Conservation (phyloP, 2,329 filamentous ascomycete genomes). For the Aspergillus pseudoglaucus region DNA sequence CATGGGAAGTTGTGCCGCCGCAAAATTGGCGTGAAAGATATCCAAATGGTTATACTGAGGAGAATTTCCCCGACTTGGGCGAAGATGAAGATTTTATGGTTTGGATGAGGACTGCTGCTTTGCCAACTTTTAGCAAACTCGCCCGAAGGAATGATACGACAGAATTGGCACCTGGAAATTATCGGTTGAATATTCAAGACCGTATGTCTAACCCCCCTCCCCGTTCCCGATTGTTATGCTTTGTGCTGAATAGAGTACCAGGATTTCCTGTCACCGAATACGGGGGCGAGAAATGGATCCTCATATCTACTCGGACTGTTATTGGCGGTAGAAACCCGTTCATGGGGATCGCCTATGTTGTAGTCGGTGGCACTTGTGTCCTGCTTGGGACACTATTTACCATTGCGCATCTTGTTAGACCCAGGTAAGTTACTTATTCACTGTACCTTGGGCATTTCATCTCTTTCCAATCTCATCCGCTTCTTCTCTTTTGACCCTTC, state of each 20-base stretch:
- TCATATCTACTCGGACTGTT: slow-evolving; percentile 82
- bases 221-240: neutral
- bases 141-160: slow-evolving; percentile 72
- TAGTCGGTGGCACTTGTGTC: slow-evolving; percentile 89
- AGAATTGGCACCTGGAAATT: slow-evolving; percentile 63
- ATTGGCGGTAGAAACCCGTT: slow-evolving; percentile 95
- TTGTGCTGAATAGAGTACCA: slow-evolving; percentile 34
- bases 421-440: slow-evolving; percentile 55
- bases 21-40: slow-evolving; percentile 76
- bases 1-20: slow-evolving; percentile 65
- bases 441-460: neutral
- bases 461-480: neutral
- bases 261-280: slow-evolving; percentile 75
- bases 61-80: slow-evolving; percentile 64
- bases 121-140: slow-evolving; percentile 92
- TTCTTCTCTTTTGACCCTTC: neutral
- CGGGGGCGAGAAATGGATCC: slow-evolving; percentile 79
- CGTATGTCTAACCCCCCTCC: slow-evolving; percentile 52
- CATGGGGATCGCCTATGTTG: slow-evolving; percentile 90
- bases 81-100: slow-evolving; percentile 84
- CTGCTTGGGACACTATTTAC: slow-evolving; percentile 83
- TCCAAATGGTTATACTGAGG: slow-evolving; percentile 60
- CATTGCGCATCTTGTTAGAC: slow-evolving; percentile 81
- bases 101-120: slow-evolving; percentile 95
- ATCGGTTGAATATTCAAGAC: slow-evolving; percentile 68